These are phyloP conservation scores for Ustilago hordei DNA, from an alignment of 1,284 basidiomycete genomes.

Conservation along the genomic window DNA sequence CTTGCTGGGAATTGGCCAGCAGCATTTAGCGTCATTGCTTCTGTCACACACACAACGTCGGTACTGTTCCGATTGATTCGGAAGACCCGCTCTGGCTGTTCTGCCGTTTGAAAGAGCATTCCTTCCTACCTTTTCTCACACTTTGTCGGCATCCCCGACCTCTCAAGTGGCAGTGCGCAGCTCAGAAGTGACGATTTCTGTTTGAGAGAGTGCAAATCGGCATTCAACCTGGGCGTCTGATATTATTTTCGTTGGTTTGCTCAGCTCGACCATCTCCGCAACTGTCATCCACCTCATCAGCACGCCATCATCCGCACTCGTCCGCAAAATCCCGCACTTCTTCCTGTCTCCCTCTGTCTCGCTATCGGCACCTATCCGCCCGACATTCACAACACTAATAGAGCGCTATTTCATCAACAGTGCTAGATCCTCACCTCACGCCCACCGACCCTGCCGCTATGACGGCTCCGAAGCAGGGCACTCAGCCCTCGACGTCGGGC, in stretches of 20 bases:
- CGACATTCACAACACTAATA: neutral
- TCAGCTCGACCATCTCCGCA: neutral
- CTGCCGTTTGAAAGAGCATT: neutral
- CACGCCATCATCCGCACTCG: neutral
- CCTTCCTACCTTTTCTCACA: neutral
- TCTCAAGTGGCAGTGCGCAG: neutral
- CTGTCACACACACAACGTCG: neutral
- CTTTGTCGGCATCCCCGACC: neutral
- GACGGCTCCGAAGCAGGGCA: slow-evolving; percentile 26
- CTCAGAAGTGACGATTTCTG: neutral
- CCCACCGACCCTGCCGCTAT: slow-evolving; percentile 1
- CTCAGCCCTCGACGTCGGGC: slow-evolving; percentile 17
- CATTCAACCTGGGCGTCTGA: neutral
- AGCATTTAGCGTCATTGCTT: neutral
- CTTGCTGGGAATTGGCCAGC: neutral
- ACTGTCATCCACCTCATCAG: slow-evolving; percentile 5
- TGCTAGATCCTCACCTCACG: neutral
- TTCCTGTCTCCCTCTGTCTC: neutral
- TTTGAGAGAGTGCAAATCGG: neutral
- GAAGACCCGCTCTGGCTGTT: neutral
- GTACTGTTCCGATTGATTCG: neutral
- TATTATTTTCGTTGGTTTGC: neutral
- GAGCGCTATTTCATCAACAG: neutral
- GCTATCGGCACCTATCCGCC: neutral
- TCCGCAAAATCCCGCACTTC: neutral